phyloP scores from a whole-genome alignment of 768 basidiomycete species.

The Macrolepiota dolichaula region DNA sequence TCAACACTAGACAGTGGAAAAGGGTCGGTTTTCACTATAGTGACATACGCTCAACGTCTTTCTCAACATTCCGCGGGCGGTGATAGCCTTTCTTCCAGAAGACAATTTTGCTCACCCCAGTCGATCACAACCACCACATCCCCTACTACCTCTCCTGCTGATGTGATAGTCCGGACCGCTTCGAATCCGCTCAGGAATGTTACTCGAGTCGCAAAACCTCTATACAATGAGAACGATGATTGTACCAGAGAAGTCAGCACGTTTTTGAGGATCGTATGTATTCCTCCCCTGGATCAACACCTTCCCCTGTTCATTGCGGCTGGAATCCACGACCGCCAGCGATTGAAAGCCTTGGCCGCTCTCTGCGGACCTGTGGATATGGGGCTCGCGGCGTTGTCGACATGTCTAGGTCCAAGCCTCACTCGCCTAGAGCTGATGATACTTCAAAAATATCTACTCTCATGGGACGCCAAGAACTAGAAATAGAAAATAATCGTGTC shows the following conservation, averaged over 20 bases:
- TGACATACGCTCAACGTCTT: background rate
- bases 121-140: background rate
- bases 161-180: no score
- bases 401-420: background rate
- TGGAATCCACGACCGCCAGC: background rate
- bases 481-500: no score
- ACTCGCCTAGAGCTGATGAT: background rate
- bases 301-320: background rate
- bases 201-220: no score
- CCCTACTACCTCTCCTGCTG: no score
- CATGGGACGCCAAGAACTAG: background rate
- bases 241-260: background rate
- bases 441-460: background rate
- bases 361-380: background rate
- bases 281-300: background rate
- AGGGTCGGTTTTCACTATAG: background rate
- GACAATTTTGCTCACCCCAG: no score
- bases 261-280: background rate
- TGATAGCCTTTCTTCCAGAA: background rate
- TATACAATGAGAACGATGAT: no score
- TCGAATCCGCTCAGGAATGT: background rate
- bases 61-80: background rate
- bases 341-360: background rate
- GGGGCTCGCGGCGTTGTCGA: background rate
- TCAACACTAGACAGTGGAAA: background rate